These are phyloP conservation scores for Xylaria sp. DNA, from an alignment of 2,329 filamentous ascomycete species.

Conservation along the genomic window DNA sequence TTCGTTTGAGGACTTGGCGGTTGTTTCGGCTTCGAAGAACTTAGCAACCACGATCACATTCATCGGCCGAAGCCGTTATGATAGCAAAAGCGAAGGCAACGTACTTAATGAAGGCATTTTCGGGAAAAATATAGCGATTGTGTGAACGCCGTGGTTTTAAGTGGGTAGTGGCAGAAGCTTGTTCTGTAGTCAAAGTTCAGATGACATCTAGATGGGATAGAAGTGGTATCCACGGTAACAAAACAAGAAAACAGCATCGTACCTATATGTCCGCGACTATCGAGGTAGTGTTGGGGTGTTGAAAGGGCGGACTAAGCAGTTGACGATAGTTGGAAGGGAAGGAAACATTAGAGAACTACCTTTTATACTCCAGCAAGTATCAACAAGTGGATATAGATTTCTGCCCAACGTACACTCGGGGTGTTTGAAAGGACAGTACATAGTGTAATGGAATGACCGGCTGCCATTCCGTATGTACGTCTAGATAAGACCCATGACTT, in stretches of 20 bases:
- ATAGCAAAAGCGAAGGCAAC: background rate
- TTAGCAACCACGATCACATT: background rate
- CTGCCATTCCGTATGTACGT: background rate
- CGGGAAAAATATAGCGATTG: background rate
- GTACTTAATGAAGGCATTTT: background rate
- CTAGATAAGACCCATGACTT: background rate
- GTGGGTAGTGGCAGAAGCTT: background rate
- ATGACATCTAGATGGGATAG: background rate
- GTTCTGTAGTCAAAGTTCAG: background rate
- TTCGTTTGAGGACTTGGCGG: background rate
- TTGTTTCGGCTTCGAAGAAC: background rate
- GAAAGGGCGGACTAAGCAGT: background rate
- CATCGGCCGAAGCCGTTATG: background rate
- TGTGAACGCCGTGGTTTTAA: background rate
- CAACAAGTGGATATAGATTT: background rate
- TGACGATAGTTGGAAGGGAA: background rate
- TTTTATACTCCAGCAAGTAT: background rate
- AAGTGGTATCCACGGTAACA: background rate
- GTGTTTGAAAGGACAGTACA: background rate
- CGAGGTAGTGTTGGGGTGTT: background rate
- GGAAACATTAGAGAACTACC: background rate
- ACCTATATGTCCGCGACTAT: background rate
- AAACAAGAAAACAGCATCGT: background rate
- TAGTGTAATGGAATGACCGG: background rate
- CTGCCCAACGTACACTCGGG: background rate